These are phyloP conservation scores for Nemania sp. DNA, from an alignment of 2,329 filamentous ascomycete species.

Conservation along the genomic window DNA sequence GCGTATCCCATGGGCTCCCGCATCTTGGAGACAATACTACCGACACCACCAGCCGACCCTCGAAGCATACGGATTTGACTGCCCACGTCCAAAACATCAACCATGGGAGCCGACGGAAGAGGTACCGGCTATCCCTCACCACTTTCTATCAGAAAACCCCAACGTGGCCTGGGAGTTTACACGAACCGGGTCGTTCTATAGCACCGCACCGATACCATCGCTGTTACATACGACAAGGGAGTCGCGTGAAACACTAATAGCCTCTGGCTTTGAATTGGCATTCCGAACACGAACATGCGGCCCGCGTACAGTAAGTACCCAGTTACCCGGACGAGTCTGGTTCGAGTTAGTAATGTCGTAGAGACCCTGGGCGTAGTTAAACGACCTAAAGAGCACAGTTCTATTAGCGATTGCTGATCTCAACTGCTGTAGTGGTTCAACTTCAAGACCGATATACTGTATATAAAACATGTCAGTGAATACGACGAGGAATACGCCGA, in stretches of 20 bases:
- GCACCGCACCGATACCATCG: conserved; percentile 31
- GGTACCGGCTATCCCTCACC: conserved; percentile 20
- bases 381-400: neutral
- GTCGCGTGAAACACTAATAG: conserved; percentile 32
- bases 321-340: no score
- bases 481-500: no score
- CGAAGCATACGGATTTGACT: conserved; percentile 22
- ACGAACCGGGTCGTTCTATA: conserved; percentile 25
- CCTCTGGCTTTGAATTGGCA: conserved; percentile 28
- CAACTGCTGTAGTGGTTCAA: conserved; percentile 28
- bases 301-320: conserved; percentile 16
- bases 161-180: conserved; percentile 23
- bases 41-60: conserved; percentile 20
- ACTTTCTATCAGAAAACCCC: conserved; percentile 16
- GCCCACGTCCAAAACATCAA: conserved; percentile 6
- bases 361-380: neutral
- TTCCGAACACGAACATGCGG: conserved; percentile 31
- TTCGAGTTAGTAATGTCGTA: no score
- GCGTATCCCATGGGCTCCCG: neutral
- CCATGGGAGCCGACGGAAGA: conserved; percentile 25
- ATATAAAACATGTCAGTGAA: neutral
- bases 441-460: conserved; percentile 30
- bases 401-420: neutral
- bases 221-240: conserved; percentile 38
- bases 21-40: neutral